These are phyloP conservation scores for Castanospermum australe DNA, from an alignment of 306 rosid genomes.

Conservation along the genomic window DNA sequence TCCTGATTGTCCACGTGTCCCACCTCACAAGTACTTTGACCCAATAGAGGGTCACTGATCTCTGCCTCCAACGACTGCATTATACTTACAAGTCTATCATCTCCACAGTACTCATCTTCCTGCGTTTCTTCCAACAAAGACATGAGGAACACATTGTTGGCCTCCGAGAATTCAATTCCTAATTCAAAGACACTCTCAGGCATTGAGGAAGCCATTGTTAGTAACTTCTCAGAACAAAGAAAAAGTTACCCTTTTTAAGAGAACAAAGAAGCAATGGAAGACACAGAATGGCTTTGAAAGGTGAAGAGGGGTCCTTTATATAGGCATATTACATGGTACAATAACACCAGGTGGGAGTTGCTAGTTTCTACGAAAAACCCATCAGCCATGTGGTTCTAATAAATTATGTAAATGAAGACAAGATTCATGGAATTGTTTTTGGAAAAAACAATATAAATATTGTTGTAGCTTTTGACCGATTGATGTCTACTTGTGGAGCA, in stretches of 20 bases:
- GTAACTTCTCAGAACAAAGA: not conserved
- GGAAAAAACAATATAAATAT: too few relatives aligned
- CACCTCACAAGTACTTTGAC: not conserved
- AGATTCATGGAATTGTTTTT: too few relatives aligned
- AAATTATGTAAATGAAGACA: not conserved
- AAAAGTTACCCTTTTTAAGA: not conserved
- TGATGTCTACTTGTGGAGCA: slow-evolving; percentile 23
- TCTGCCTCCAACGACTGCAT: slow-evolving; percentile 62
- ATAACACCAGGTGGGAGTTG: not conserved
- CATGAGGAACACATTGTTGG: slow-evolving; percentile 39
- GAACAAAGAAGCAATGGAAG: slow-evolving; percentile 5
- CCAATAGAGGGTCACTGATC: slow-evolving; percentile 20
- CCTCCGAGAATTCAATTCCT: slow-evolving; percentile 32
- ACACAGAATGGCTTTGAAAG: slow-evolving; percentile 9
- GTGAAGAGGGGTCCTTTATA: slow-evolving; percentile 16
- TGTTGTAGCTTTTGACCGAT: slow-evolving; percentile 14
- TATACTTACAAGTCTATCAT: slow-evolving; percentile 48
- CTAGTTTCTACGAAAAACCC: not conserved
- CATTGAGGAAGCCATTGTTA: slow-evolving; percentile 29
- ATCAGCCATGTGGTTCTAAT: not conserved
- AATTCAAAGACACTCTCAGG: slow-evolving; percentile 22
- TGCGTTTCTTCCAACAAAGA: slow-evolving; percentile 43
- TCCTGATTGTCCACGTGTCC: slow-evolving; percentile 33
- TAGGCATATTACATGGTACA: slow-evolving; percentile 1
- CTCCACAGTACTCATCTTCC: slow-evolving; percentile 42